phyloP scores from a whole-genome alignment of 495 filamentous ascomycete species.

The Aspergillus funiculosus region DNA sequence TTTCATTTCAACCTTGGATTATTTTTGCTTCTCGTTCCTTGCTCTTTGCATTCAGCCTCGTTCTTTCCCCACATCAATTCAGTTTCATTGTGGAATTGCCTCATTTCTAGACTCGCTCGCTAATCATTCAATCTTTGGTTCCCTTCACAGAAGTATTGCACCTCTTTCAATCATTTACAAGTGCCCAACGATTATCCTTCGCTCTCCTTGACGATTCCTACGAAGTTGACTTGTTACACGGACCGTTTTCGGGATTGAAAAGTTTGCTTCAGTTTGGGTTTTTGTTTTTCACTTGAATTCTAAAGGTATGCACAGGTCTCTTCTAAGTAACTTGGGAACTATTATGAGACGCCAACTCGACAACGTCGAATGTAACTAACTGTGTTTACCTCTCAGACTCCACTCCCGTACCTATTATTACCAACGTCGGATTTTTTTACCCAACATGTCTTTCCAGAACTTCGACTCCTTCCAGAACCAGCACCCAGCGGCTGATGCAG shows the following conservation, averaged over 20 bases:
- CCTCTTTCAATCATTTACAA: constrained; percentile 29
- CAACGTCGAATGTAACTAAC: not conserved
- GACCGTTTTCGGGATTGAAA: constrained; percentile 33
- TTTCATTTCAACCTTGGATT: not conserved
- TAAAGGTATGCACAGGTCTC: constrained; percentile 25
- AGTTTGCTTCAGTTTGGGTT: constrained; percentile 20
- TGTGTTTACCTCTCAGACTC: constrained; percentile 10
- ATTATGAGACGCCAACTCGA: not conserved
- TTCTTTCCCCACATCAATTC: not conserved
- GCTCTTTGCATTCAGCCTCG: not conserved
- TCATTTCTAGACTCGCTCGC: not conserved
- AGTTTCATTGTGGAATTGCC: not conserved
- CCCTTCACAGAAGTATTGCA: constrained; percentile 17
- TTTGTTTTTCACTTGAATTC: constrained; percentile 17
- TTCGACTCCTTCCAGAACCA: constrained; percentile 53
- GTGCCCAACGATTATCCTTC: constrained; percentile 34
- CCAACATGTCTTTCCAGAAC: constrained; percentile 54
- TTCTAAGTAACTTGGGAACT: no score
- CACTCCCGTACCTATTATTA: constrained; percentile 19
- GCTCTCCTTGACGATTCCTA: constrained; percentile 40
- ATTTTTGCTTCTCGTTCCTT: not conserved
- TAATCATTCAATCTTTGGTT: not conserved
- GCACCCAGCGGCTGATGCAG: constrained; percentile 47
- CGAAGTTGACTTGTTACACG: constrained; percentile 35
- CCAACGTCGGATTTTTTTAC: constrained; percentile 25